Evolutionary conservation across 495 filamentous ascomycete species (phyloP).

Genomic region (Aspergillus coremiiformis): DNA sequence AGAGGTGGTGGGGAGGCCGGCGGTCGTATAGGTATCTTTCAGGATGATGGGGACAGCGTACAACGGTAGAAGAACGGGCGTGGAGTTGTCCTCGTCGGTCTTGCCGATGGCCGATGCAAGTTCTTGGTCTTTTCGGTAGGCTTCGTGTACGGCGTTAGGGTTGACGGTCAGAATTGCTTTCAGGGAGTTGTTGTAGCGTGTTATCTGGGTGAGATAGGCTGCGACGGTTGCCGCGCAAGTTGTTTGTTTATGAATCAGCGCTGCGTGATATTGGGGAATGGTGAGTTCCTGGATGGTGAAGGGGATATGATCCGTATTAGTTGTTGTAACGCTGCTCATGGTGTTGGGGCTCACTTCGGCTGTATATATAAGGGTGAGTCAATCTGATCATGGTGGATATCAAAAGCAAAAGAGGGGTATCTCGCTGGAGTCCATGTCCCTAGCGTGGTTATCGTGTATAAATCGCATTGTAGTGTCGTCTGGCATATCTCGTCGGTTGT

Average conservation of each 20-base stretch:
- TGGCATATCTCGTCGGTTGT: not conserved
- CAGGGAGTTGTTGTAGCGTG: slow-evolving; percentile 46
- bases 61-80: not conserved
- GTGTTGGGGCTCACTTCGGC: not conserved
- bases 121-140: slow-evolving; percentile 38
- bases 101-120: not conserved
- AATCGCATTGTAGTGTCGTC: not conserved
- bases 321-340: not conserved
- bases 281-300: slow-evolving; percentile 43
- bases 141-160: slow-evolving; percentile 39
- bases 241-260: slow-evolving; percentile 39
- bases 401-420: not conserved
- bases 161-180: slow-evolving; percentile 53
- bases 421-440: not conserved
- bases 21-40: slow-evolving; percentile 57
- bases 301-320: not conserved
- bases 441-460: not conserved
- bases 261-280: slow-evolving; percentile 45
- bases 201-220: slow-evolving; percentile 49
- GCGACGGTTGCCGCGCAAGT: slow-evolving; percentile 48
- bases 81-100: not conserved
- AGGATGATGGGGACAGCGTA: slow-evolving; percentile 49
- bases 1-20: slow-evolving; percentile 48
- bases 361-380: not conserved
- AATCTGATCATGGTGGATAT: not conserved